Conservation (phyloP, 768 basidiomycete species). For the Hygrocybe coccinea region DNA sequence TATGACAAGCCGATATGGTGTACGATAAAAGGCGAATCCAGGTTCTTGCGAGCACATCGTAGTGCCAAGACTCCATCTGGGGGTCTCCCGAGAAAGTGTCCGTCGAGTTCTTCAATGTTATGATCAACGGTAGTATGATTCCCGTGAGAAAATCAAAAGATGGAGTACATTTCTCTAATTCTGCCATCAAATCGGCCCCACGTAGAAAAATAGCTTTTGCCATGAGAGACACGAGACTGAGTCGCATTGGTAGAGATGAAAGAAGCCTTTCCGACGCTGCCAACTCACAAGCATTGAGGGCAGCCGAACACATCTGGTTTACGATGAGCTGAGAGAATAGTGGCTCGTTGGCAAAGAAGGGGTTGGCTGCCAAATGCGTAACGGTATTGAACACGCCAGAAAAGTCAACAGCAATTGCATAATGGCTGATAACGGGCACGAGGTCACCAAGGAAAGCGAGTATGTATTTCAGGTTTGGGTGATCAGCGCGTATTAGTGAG, state of each 20-base stretch:
- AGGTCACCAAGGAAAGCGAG: constrained; percentile 51
- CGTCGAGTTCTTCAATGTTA: constrained; percentile 48
- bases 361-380: constrained; percentile 38
- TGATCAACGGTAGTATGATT: constrained; percentile 56
- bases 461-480: constrained; percentile 45
- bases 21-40: constrained; percentile 65
- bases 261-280: constrained; percentile 41
- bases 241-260: constrained; percentile 37
- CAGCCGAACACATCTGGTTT: constrained; percentile 42
- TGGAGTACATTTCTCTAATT: constrained; percentile 51
- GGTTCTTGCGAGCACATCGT: constrained; percentile 40
- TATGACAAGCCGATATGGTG: constrained; percentile 49
- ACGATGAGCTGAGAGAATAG: constrained; percentile 46
- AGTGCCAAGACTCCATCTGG: constrained; percentile 43
- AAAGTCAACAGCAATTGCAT: constrained; percentile 50
- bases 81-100: constrained; percentile 40
- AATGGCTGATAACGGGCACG: constrained; percentile 49
- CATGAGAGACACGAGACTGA: constrained; percentile 37
- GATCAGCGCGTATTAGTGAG: constrained; percentile 44
- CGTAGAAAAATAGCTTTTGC: constrained; percentile 45
- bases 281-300: constrained; percentile 43
- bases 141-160: constrained; percentile 60
- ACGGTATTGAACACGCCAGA: constrained; percentile 53
- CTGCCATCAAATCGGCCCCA: constrained; percentile 48
- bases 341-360: constrained; percentile 48